These are phyloP conservation scores for Colletotrichum sp. DNA, from an alignment of 2,329 filamentous ascomycete species.

Conservation along the genomic window DNA sequence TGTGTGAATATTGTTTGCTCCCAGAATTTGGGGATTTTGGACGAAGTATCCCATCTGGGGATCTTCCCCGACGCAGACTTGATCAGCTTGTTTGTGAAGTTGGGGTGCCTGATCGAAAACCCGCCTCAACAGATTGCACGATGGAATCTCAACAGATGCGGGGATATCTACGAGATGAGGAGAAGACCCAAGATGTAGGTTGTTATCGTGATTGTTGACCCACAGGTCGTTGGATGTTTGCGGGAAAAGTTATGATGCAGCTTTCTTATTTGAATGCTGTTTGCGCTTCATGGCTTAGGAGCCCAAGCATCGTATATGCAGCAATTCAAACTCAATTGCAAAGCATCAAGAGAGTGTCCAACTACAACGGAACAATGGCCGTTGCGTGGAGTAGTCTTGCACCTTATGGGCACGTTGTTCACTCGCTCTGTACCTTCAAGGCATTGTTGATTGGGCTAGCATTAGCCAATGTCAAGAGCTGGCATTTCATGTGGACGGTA, in stretches of 20 bases:
- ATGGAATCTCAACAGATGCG: not conserved
- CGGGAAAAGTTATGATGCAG: not conserved
- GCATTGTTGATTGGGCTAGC: not conserved
- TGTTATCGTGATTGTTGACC: not conserved
- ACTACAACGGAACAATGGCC: not conserved
- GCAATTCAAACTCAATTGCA: not conserved
- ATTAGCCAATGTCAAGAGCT: not conserved
- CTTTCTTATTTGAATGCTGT: not conserved
- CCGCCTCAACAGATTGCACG: not conserved
- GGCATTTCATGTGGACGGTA: conserved; percentile 7
- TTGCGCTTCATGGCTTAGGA: not conserved
- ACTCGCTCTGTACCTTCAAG: not conserved
- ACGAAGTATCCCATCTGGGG: not conserved
- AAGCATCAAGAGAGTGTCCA: not conserved
- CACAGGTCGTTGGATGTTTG: not conserved
- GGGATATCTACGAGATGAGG: not conserved
- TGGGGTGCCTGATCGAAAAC: not conserved
- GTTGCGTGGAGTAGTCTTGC: not conserved
- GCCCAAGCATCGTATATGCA: not conserved
- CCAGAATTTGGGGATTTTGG: not conserved
- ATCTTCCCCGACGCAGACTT: not conserved
- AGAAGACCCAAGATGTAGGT: not conserved
- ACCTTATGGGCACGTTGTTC: not conserved
- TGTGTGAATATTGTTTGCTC: not conserved
- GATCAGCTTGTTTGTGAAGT: not conserved